Evolutionary conservation across 306 rosid genomes (phyloP).

Genomic region (Inga oerstediana): DNA sequence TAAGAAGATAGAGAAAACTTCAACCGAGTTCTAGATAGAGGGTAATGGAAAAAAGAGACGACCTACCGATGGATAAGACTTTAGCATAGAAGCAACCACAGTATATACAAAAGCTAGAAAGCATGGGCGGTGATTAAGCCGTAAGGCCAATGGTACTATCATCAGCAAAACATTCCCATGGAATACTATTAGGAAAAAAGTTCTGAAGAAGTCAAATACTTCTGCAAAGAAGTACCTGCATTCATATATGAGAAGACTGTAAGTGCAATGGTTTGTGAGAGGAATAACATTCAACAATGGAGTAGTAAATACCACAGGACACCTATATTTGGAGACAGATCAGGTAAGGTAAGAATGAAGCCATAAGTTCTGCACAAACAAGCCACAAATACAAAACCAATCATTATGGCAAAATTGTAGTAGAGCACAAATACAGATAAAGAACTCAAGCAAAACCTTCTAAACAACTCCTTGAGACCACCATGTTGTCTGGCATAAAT

Average conservation of each 20-base stretch:
- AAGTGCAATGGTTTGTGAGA: slow-evolving; percentile 26
- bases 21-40: slow-evolving; percentile 17
- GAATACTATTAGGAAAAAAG: slow-evolving; percentile 86
- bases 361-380: slow-evolving; percentile 85
- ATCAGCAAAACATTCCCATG: slow-evolving; percentile 82
- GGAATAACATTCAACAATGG: slow-evolving; percentile 23
- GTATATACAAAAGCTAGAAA: slow-evolving; percentile 82
- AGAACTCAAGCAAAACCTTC: slow-evolving; percentile 58
- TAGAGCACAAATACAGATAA: not conserved
- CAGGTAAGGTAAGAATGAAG: slow-evolving; percentile 87
- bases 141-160: slow-evolving; percentile 81
- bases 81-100: slow-evolving; percentile 74
- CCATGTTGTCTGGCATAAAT: slow-evolving; percentile 70
- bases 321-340: slow-evolving; percentile 92
- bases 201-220: slow-evolving; percentile 89
- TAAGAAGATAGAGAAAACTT: slow-evolving; percentile 15
- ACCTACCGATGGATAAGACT: slow-evolving; percentile 88
- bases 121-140: slow-evolving; percentile 86
- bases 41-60: not conserved
- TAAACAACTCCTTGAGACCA: slow-evolving; percentile 83
- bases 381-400: slow-evolving; percentile 30
- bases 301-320: slow-evolving; percentile 69
- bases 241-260: slow-evolving; percentile 32
- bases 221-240: slow-evolving; percentile 97
- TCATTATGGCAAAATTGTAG: slow-evolving; percentile 3